Percentiles rank a stretch among this genome's conserved stretches.
phyloP scores from a whole-genome alignment of 2,329 filamentous ascomycete genomes.

The Cytospora chrysosperma region DNA sequence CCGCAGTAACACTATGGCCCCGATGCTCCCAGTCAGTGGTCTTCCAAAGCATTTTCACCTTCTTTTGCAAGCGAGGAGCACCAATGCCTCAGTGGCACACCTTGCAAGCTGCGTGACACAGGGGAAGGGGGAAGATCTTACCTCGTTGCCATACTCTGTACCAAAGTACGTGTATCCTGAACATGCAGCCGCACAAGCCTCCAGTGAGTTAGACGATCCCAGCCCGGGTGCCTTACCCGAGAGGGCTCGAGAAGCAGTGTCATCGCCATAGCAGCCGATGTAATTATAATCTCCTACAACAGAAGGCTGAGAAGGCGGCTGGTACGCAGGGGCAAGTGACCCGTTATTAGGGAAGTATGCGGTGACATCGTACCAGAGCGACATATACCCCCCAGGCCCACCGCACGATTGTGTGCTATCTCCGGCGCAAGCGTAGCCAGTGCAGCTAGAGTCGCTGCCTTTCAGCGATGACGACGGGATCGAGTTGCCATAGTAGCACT shows the following conservation, averaged over 20 bases:
- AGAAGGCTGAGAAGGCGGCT: conserved; percentile 24
- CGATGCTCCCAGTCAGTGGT: background rate
- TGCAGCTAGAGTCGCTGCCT: conserved; percentile 28
- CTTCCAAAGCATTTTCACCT: background rate
- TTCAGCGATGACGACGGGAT: background rate
- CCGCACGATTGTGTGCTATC: conserved; percentile 33
- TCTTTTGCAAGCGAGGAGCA: background rate
- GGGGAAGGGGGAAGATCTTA: conserved; percentile 17
- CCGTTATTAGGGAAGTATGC: conserved; percentile 20
- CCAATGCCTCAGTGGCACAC: background rate
- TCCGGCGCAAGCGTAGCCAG: conserved; percentile 33
- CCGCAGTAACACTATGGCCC: conserved; percentile 3
- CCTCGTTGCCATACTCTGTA: conserved; percentile 28
- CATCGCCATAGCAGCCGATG: conserved; percentile 29
- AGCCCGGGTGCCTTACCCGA: background rate
- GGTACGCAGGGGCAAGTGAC: conserved; percentile 8
- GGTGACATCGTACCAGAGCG: conserved; percentile 33
- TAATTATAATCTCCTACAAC: conserved; percentile 27
- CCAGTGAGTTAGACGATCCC: conserved; percentile 27
- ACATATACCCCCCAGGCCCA: conserved; percentile 35
- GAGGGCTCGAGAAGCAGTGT: conserved; percentile 19
- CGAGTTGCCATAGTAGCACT: background rate
- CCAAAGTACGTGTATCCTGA: conserved; percentile 30
- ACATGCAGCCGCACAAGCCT: conserved; percentile 30
- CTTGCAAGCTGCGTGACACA: background rate